Conservation (phyloP, 2,329 filamentous ascomycete genomes). For the Fusarium graminum region DNA sequence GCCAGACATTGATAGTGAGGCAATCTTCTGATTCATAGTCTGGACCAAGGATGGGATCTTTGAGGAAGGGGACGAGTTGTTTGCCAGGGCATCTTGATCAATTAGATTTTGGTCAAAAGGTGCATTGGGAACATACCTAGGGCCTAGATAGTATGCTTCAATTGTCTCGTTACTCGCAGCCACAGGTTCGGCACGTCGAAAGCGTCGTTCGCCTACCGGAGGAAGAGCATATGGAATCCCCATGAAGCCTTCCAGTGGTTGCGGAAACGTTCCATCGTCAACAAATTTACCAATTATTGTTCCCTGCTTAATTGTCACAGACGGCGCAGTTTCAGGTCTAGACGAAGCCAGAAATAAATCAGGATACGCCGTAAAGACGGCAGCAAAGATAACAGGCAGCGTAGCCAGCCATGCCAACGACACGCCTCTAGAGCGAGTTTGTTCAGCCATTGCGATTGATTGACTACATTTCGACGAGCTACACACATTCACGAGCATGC, state of each 20-base stretch:
- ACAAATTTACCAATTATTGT: conserved; percentile 51
- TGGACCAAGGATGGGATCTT: conserved; percentile 50
- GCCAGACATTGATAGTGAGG: conserved; percentile 48
- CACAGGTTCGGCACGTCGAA: conserved; percentile 53
- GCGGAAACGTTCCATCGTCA: conserved; percentile 49
- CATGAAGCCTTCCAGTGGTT: conserved; percentile 58
- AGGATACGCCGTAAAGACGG: conserved; percentile 33
- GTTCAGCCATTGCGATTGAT: conserved; percentile 28
- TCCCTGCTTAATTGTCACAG: conserved; percentile 51
- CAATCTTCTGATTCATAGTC: conserved; percentile 51
- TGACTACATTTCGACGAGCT: not conserved
- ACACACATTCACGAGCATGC: not conserved
- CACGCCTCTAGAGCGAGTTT: conserved; percentile 15
- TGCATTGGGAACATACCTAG: conserved; percentile 18
- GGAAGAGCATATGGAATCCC: conserved; percentile 63
- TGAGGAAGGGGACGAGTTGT: conserved; percentile 51
- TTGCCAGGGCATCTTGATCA: conserved; percentile 48
- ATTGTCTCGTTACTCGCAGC: conserved; percentile 45
- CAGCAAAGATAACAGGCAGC: conserved; percentile 36
- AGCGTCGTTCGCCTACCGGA: conserved; percentile 59
- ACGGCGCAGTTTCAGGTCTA: conserved; percentile 20
- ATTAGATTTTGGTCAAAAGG: not conserved
- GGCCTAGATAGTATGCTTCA: conserved; percentile 46
- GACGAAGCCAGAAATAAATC: conserved; percentile 6
- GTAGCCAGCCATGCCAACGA: conserved; percentile 35